Evolutionary conservation across 495 filamentous ascomycete species (phyloP).

Genomic region (Trichoderma gamsii): DNA sequence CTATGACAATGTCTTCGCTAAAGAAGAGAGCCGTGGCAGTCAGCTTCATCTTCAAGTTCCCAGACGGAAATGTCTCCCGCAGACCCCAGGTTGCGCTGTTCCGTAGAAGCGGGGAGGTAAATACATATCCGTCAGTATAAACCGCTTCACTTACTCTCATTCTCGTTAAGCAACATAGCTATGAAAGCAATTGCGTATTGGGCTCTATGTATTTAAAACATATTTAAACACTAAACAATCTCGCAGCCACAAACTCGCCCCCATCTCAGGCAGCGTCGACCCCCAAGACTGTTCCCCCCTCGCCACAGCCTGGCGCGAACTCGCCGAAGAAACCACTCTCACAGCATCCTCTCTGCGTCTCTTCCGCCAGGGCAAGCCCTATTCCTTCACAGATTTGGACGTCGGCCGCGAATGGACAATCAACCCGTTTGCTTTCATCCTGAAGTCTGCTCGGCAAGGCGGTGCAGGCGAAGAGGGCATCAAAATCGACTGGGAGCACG

Average conservation of each 20-base stretch:
- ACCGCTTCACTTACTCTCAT: background rate
- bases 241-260: slow-evolving; percentile 46
- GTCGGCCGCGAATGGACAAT: slow-evolving; percentile 56
- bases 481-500: slow-evolving; percentile 58
- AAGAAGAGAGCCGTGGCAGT: slow-evolving; percentile 47
- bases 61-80: slow-evolving; percentile 22
- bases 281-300: slow-evolving; percentile 43
- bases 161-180: too few species aligned
- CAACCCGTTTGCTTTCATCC: slow-evolving; percentile 54
- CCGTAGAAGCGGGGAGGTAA: slow-evolving; percentile 49
- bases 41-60: slow-evolving; percentile 48
- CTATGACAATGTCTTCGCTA: background rate
- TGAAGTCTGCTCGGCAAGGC: slow-evolving; percentile 36
- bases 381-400: slow-evolving; percentile 47
- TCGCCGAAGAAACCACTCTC: slow-evolving; percentile 57
- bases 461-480: slow-evolving; percentile 38
- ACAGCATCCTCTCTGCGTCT: slow-evolving; percentile 39
- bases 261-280: slow-evolving; percentile 57
- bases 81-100: slow-evolving; percentile 51
- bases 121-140: slow-evolving; percentile 45
- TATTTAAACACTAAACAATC: too few species aligned
- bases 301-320: slow-evolving; percentile 54
- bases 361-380: slow-evolving; percentile 54
- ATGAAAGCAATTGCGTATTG: too few species aligned
- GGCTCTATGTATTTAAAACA: too few species aligned